Evolutionary conservation across 2,329 filamentous ascomycete genomes (phyloP), one percentile per base, ranked within the genome.

Genomic region (Shiraia sp.): DNA sequence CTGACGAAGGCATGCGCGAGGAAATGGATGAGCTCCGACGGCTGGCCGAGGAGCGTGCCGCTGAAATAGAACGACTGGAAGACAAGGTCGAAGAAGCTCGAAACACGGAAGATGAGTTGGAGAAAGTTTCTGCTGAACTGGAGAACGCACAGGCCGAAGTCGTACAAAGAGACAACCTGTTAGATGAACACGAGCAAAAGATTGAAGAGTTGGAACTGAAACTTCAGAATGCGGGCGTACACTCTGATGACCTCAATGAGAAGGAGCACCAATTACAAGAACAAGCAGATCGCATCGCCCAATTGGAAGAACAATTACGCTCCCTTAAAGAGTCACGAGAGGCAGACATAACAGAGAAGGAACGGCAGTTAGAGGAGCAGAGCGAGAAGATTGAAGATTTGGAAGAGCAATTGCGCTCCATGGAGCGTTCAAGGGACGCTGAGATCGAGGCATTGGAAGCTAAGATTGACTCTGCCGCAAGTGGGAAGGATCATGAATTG

Each of bases 1-100:
- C 80, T 9, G 85, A 90, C 57, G 83, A 90, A 51, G 81, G 77
- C 44, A 79, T 89, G 53, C 83, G 82, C 36, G 77, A 80, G 47
- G 82, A 86, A 57, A 73, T 85, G 61, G 72, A 76, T 10, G 68
- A 72, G 40, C 56, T 78, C 38, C 68, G 71, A 37, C 66, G 63
- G 35, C 47, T 74, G 39, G 72, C 72, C 6, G 73, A 77, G 12
- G 70, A 75, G 40, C 71, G 71, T 23, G 66, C 56, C 4, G 59
- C 47, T 2, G 68, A 72, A 41, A 36, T 72, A 8, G 55, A 66
- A 22, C 53, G 58, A 12, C 49, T 72, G 5, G 63, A 69, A 36
- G 58, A 59, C 3, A 63, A 63, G 38, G 38, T 71, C 7, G 65
- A 66, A 15, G 61, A 66, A 10, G 61, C 58, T 3, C 54, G 51